These are phyloP conservation scores for Clausena lansium DNA, from an alignment of 345 rosid species.

Conservation along the genomic window DNA sequence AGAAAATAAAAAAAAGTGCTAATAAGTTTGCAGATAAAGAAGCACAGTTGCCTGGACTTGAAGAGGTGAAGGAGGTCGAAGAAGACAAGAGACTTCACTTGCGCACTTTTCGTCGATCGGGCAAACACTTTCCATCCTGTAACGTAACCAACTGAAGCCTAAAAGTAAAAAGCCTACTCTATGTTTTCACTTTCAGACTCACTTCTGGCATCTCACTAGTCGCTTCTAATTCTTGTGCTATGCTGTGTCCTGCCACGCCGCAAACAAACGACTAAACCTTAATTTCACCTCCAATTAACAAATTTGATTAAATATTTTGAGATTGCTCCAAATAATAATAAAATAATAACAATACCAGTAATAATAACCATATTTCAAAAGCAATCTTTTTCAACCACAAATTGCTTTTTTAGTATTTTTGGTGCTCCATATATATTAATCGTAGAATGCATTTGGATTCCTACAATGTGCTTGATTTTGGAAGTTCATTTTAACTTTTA, in stretches of 20 bases:
- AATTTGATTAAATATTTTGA: too few relatives aligned
- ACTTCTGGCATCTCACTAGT: too few relatives aligned
- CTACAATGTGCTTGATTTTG: not conserved
- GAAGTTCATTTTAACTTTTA: not conserved
- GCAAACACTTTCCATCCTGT: constrained; percentile 44
- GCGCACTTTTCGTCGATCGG: constrained; percentile 41
- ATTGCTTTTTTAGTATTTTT: too few relatives aligned
- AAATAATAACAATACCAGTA: too few relatives aligned
- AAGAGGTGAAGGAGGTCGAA: constrained; percentile 50
- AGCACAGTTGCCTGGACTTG: constrained; percentile 52
- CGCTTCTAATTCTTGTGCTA: too few relatives aligned
- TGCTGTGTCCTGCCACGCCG: not conserved
- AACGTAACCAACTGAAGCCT: too few relatives aligned
- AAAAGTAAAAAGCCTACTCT: too few relatives aligned
- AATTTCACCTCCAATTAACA: not conserved
- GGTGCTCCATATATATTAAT: too few relatives aligned
- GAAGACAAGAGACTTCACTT: constrained; percentile 57
- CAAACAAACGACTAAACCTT: not conserved
- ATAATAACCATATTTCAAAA: too few relatives aligned
- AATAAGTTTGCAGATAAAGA: not conserved
- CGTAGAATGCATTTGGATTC: not conserved
- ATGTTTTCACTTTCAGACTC: too few relatives aligned
- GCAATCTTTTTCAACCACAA: too few relatives aligned
- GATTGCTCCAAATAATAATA: too few relatives aligned
- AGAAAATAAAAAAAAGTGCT: not conserved